Base-by-base conservation (phyloP, 2,329 filamentous ascomycete genomes). In the Cercospora sp. region DNA sequence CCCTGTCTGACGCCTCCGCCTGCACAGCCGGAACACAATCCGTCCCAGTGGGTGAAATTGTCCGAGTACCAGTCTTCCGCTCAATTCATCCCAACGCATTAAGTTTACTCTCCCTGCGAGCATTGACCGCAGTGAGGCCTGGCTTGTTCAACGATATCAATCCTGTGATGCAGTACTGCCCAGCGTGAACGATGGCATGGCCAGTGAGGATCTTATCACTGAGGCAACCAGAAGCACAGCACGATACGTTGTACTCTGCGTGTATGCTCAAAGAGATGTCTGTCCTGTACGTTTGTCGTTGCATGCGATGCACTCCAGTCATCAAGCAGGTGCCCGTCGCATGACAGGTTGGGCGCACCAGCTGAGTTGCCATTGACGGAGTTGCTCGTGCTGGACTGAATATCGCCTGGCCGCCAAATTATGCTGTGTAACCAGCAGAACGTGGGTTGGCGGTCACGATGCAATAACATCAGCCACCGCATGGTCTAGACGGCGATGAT, bases 31-130 rank as follows among this genome's bases (percentile, higher is more conserved):
- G 55, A 18, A 33, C 26, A 36, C 55, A 30, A 59, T 36, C 55
- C 55, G 55, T 59, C 30, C 55, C 55, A 59, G 30, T 59, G 55
- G 55, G 55, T 36, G 55, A 59, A 59, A 59, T 20, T 59, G 55
- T 59, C 55, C 55, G 55, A 59, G 55, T 33, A 59, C 55, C 55
- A 59, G n/a, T 33, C 48, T 55, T 55, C 48, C 5, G 48, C 6
- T 6, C 48, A 28, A 28, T 18, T 36, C 55, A 36, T 12, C 55
- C 23, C 53, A 28, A 31, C 2, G 26, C 12, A 8, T 30, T 59
- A 36, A 59, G 30, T 23, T 59, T 36, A 36, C 55, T 58, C 30
- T 59, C 5, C 10, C 10, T 18, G 28, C 18, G 55, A 20, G 30
- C 55, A 36, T 59, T 18, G 55, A 36, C 55, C 28, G 28, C 18